Conservation (phyloP, 176 grass and related monocot genomes). For the Triticum aestivum region DNA sequence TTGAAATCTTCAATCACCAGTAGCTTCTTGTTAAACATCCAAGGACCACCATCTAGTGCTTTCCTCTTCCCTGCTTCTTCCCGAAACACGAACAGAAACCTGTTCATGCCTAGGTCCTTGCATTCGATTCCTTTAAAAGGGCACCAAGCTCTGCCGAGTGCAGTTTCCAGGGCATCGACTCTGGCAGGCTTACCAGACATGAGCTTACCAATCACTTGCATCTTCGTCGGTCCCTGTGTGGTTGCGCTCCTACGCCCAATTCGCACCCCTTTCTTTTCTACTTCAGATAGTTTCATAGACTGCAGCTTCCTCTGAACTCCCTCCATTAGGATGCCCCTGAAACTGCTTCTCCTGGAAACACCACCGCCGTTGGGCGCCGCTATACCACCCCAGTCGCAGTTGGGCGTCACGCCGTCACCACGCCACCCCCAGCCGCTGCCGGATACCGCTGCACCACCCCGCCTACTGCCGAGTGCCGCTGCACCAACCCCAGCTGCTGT, state of each 20-base stretch:
- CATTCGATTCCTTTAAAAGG: neutral
- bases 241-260: neutral
- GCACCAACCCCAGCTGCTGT: too few species aligned
- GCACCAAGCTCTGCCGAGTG: neutral
- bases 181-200: neutral
- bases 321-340: too few species aligned
- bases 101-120: neutral
- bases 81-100: neutral
- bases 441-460: too few species aligned
- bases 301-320: neutral
- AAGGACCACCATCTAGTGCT: neutral
- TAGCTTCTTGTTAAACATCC: neutral
- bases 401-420: too few species aligned
- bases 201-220: neutral
- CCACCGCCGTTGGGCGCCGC: too few species aligned
- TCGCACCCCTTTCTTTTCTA: neutral
- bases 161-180: neutral
- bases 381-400: too few species aligned
- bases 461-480: too few species aligned
- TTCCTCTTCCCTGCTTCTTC: neutral
- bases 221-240: neutral
- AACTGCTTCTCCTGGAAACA: too few species aligned
- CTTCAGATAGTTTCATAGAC: neutral
- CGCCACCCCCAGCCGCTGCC: too few species aligned
- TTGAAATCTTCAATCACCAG: neutral